Base-by-base conservation (phyloP, 2,329 filamentous ascomycete species). In the Aspergillus eucalypticola region DNA sequence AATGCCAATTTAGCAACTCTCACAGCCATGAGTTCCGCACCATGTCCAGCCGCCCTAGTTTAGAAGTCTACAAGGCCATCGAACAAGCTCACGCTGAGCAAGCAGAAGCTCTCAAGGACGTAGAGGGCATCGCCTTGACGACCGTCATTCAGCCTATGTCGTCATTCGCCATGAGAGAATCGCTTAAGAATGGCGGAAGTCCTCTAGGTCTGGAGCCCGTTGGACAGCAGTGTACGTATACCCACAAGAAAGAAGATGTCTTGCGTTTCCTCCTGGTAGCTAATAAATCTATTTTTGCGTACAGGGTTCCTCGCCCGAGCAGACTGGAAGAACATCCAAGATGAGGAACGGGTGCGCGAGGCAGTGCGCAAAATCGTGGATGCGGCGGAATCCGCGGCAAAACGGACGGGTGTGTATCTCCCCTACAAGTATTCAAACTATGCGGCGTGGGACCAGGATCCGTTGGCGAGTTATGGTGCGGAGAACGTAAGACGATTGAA, bases 1-100 rank as follows among this genome's bases (percentile, higher is more conserved):
- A 15, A 15, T 11, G 1, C 32, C 10, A 3, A 35, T 1, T 23
- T n/a, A 54, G 21, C 13, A 8, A 6, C 11, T 5, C 8, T 15
- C 8, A 2, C n/a, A 66, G 64, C 41, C 64, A 66, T 35, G 60
- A 66, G 17, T 58, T 65, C 51, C 56, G 64, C 42, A 61, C 58
- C 8, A 65, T 64, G 59, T 54, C 60, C 27, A 60, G 57, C 55
- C 48, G 49, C 4, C 60, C 46, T n/a, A 29, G 50, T 21, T 23
- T 63, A n/a, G 49, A 58, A 1, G 57, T 62, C 21, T 64, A 62
- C 32, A 46, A 57, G 8, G 62, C 62, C n/a, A 50, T 53, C 17
- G 44, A 60, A 41, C 29, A 39, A 56, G 29, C 56, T 13, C 60
- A 59, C 15, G 27, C 56, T 7, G 42, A 60, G 42, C 60, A 64